A percentile compares a stretch with the other conserved stretches of the same genome.
Conservation (phyloP, 2,329 filamentous ascomycete species). For the Fusarium hostae region DNA sequence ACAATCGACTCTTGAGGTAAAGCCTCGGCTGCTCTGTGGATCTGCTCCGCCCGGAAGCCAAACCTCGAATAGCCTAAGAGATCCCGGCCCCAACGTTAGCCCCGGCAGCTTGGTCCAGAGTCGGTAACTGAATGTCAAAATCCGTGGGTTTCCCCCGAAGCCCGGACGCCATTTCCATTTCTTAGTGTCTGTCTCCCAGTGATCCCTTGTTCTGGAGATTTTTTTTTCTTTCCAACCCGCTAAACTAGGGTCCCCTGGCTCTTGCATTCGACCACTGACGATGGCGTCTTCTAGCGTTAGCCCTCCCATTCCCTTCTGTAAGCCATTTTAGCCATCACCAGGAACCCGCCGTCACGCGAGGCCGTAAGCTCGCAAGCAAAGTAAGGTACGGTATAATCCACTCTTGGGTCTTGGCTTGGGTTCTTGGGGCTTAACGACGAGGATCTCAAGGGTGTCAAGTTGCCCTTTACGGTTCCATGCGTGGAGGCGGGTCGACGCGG, state of each 20-base stretch:
- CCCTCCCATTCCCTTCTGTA: slow-evolving; percentile 15
- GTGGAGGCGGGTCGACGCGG: slow-evolving; percentile 36
- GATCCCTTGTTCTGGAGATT: neutral
- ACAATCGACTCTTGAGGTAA: slow-evolving; percentile 13
- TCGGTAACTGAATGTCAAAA: slow-evolving; percentile 29
- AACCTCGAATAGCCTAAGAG: slow-evolving; percentile 21
- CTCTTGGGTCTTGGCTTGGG: slow-evolving; percentile 7
- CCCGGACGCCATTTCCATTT: slow-evolving; percentile 25
- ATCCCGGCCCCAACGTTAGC: slow-evolving; percentile 10
- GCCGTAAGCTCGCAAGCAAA: slow-evolving; percentile 12
- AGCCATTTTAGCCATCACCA: slow-evolving; percentile 24
- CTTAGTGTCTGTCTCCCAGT: neutral
- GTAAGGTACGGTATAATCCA: slow-evolving; percentile 10
- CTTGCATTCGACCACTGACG: slow-evolving; percentile 16
- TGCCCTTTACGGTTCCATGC: slow-evolving; percentile 20
- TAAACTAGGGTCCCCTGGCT: slow-evolving; percentile 10
- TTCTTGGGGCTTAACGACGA: neutral
- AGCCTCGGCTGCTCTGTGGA: slow-evolving; percentile 14
- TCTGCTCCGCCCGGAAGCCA: slow-evolving; percentile 21
- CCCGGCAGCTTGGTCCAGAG: slow-evolving; percentile 33
- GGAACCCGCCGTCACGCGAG: slow-evolving; percentile 40
- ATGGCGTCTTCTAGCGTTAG: slow-evolving; percentile 27
- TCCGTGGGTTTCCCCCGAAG: slow-evolving; percentile 36
- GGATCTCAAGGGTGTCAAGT: slow-evolving; percentile 11
- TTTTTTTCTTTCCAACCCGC: neutral